These are phyloP conservation scores for Blastobotrys serpentis DNA, from an alignment of 1,139 yeast species.

Conservation along the genomic window DNA sequence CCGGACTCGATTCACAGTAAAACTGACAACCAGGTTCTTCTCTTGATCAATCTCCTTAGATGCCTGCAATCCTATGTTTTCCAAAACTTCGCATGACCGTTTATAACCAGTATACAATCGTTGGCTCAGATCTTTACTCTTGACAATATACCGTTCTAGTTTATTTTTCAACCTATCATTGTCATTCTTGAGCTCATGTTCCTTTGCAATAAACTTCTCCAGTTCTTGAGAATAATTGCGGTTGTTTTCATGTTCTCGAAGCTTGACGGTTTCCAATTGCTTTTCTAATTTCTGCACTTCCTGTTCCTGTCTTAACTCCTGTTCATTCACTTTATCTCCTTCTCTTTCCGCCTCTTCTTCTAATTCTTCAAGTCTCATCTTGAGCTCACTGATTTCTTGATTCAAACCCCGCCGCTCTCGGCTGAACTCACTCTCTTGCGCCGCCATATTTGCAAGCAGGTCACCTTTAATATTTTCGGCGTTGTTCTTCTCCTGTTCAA, in stretches of 20 bases:
- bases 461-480: slow-evolving; percentile 52
- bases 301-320: slow-evolving; percentile 29
- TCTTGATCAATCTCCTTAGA: slow-evolving; percentile 34
- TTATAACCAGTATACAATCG: slow-evolving; percentile 40
- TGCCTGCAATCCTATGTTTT: slow-evolving; percentile 68
- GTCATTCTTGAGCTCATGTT: slow-evolving; percentile 20
- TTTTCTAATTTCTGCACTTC: slow-evolving; percentile 36
- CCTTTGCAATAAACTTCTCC: slow-evolving; percentile 19
- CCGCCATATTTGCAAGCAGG: slow-evolving; percentile 61
- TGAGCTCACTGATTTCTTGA: slow-evolving; percentile 50
- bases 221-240: slow-evolving; percentile 17
- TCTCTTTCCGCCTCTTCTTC: slow-evolving; percentile 46
- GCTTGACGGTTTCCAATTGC: slow-evolving; percentile 17
- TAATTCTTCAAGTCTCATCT: slow-evolving; percentile 50
- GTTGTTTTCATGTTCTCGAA: slow-evolving; percentile 17
- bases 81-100: slow-evolving; percentile 62
- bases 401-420: slow-evolving; percentile 53
- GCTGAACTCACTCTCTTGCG: slow-evolving; percentile 59
- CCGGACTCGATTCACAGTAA: slow-evolving; percentile 36
- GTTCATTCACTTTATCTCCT: slow-evolving; percentile 19
- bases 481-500: slow-evolving; percentile 29
- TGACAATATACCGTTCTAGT: slow-evolving; percentile 22
- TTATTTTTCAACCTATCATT: slow-evolving; percentile 17
- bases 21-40: slow-evolving; percentile 26
- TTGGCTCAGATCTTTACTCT: slow-evolving; percentile 41